Evolutionary conservation across 1,139 yeast genomes (phyloP).

Genomic region (Arxiozyma heterogenica): DNA sequence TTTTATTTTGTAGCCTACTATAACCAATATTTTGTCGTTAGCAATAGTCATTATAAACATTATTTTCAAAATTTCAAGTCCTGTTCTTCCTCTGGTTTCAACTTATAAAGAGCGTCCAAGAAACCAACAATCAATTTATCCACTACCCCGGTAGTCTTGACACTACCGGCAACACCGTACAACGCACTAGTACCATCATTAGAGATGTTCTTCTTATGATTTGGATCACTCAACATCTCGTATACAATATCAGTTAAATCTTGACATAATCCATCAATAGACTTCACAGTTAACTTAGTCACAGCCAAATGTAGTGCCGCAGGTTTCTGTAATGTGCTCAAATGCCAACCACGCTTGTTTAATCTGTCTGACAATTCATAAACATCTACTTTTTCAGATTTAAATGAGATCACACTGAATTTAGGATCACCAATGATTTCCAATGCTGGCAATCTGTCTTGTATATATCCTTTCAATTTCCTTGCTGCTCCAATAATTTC

Average conservation of each 20-base stretch:
- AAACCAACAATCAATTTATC: conserved; percentile 70
- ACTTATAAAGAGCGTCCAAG: conserved; percentile 55
- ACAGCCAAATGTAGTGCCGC: conserved; percentile 86
- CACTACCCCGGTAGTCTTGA: conserved; percentile 77
- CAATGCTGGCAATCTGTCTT: conserved; percentile 42
- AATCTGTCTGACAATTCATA: conserved; percentile 70
- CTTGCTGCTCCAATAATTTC: conserved; percentile 62
- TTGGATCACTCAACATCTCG: conserved; percentile 35
- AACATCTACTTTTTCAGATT: conserved; percentile 48
- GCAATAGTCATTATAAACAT: background rate
- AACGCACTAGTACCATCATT: conserved; percentile 64
- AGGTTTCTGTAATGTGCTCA: conserved; percentile 78
- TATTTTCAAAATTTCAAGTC: background rate
- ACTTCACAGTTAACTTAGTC: conserved; percentile 59
- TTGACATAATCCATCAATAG: conserved; percentile 50
- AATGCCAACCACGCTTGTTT: conserved; percentile 75
- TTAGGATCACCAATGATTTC: conserved; percentile 77
- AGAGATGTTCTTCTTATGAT: conserved; percentile 27
- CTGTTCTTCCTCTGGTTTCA: conserved; percentile 13
- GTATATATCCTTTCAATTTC: conserved; percentile 44
- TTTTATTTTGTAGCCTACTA: no score
- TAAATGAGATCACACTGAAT: conserved; percentile 73
- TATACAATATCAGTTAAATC: conserved; percentile 46
- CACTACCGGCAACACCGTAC: conserved; percentile 92
- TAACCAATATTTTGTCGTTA: background rate